Base-by-base conservation (phyloP, 768 basidiomycete genomes). In the Mrakia hoshinonis region DNA sequence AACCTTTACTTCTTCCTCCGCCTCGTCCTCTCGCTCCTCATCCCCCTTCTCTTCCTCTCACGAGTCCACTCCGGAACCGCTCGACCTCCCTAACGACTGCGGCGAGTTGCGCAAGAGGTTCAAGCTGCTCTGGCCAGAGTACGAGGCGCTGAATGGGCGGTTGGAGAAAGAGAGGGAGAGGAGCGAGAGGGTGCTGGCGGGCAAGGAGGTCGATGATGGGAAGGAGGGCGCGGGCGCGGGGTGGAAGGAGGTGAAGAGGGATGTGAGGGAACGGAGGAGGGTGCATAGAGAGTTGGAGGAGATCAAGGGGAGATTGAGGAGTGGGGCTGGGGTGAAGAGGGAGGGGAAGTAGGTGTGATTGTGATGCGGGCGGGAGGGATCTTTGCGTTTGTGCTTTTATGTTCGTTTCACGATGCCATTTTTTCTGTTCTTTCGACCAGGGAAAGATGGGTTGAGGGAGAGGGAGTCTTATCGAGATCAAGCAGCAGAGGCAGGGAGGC, bases 61-160 rank as follows among this genome's bases (percentile, higher is more conserved):
- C 47, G 60, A 36, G 9, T 18, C 6, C 49, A 51, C 15, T 51
- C n/a, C 49, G 9, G 20, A 51, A 18, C 65, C 65, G 10, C 34
- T 66, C 29, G 29, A 70, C 58, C 62, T 70, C 12, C 69, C 69
- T 1, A 20, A 48, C 18, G 34, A 29, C 22, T 61, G 34, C 0
- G 13, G 22, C 1, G 58, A 47, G 3, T 61, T 70, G 15, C 34
- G 61, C 7, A 38, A 38, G 26, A 47, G 61, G 26, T 70, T 70
- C 69, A 70, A 64, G 26, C n/a, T n/a, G 34, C 69, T 70, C 18
- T 70, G 48, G 31, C 48, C 58, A 22, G 61, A 64, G 47, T 70
- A 70, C 51, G 61, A 63, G 12, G 12, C 29, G 36, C 38, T 70
- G 9, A 63, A 60, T 22, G 39, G 34, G 9, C 31, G 48, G 5